These are phyloP conservation scores for Ettlia oleoabundans DNA, from an alignment of 139 green algal genomes.

Conservation along the genomic window DNA sequence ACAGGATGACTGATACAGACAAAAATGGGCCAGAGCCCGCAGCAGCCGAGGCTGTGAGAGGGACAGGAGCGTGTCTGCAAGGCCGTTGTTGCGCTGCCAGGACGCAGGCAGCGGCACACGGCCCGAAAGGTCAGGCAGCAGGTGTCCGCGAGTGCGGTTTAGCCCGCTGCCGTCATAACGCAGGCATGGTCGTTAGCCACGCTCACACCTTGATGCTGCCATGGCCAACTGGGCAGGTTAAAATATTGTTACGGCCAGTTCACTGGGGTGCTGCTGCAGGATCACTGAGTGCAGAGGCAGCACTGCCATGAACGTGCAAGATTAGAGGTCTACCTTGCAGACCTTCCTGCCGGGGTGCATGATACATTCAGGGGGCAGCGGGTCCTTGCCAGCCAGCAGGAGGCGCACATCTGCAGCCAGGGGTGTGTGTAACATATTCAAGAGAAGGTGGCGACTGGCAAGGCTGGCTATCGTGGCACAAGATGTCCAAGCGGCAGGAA, in stretches of 20 bases:
- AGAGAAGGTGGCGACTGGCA: no score
- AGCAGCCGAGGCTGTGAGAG: background rate
- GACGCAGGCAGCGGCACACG: background rate
- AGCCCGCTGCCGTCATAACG: conserved; percentile 23
- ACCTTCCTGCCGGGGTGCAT: conserved; percentile 78
- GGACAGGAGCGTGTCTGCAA: background rate
- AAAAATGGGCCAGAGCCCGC: background rate
- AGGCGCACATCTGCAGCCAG: conserved; percentile 63
- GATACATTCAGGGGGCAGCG: conserved; percentile 68
- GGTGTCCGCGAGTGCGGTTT: conserved; percentile 24
- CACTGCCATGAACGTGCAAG: background rate
- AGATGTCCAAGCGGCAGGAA: no score
- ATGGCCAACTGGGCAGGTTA: no score
- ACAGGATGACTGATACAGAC: no score
- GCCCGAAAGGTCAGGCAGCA: background rate
- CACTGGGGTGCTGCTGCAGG: no score
- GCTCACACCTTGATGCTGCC: background rate
- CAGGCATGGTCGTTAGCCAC: background rate
- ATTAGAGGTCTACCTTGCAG: conserved; percentile 74
- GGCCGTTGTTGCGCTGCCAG: background rate
- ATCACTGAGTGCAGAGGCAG: no score
- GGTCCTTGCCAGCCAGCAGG: conserved; percentile 65
- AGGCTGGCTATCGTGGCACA: no score
- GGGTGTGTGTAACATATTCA: no score
- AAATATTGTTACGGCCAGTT: no score